Evolutionary conservation across 1,284 basidiomycete species (phyloP), one percentile per base, ranked within the genome.

Genomic region (Boletus sp.): DNA sequence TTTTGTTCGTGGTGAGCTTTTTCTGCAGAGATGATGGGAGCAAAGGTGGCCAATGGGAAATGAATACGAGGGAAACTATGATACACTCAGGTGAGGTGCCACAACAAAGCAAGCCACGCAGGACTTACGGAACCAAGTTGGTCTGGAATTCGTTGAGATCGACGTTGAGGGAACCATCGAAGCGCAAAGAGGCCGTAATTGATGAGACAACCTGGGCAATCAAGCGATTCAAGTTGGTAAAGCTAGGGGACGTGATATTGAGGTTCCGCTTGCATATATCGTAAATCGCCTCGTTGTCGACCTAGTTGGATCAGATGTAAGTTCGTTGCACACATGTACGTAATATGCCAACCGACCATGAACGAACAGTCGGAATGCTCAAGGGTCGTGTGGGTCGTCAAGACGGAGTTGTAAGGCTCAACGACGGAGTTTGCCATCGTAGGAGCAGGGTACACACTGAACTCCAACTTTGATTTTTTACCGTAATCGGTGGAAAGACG

Each of bases 351-450:
- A 57, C 67, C 30, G 57, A 85, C 93, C 92, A 96, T 95, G 81
- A 97, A 97, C 23, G 95, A 98, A 73, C 95, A 99, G 76, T 99
- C 95, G 23, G 94, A 96, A 78, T 99, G 94, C 76, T 99, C 95
- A 46, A 99, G 86, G 34, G 95, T 99, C 45, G 95, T 98, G 76
- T 99, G 95, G 39, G 95, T 99, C 54, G 95, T 99, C 65, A 99
- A 75, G 54, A 99, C 93, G 40, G 94, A 94, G 81, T 99, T 99
- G 81, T 99, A 99, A 8, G 96, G 95, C 76, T 99, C 96, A 41
- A 99, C 95, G 54, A 99, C 93, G 9, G 94, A 98, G 73, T 90
- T 96, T 49, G 91, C 91, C 75, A 96, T 88, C 57, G 88, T 89
- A 39, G 93, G 91, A 20, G 94, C 90, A 46, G 95, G 95, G 76